Percentiles rank a stretch among this genome's conserved stretches.
Conservation (phyloP, 495 filamentous ascomycete species). For the Penicillium crystallinum region DNA sequence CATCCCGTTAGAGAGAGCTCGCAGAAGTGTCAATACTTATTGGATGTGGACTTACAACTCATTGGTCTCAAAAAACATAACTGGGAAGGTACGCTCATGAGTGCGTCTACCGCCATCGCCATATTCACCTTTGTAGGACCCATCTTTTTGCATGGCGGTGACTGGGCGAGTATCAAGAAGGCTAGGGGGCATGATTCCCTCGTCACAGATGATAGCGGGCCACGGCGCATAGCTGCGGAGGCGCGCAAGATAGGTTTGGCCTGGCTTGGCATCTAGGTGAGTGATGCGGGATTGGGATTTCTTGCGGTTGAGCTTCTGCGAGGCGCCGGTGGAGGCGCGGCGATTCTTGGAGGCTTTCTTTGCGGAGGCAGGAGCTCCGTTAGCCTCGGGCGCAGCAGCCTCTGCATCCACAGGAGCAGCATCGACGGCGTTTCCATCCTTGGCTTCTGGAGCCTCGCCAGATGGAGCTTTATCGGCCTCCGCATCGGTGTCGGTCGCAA, state of each 20-base stretch:
- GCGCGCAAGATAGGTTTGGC: conserved; percentile 78
- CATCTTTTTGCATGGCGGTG: conserved; percentile 71
- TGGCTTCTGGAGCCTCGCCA: conserved; percentile 29
- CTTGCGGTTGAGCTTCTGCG: conserved; percentile 78
- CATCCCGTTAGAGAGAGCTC: conserved; percentile 2
- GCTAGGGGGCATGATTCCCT: conserved; percentile 76
- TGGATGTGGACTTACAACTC: conserved; percentile 71
- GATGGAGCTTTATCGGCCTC: conserved; percentile 22
- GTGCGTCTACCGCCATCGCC: conserved; percentile 76
- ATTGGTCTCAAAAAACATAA: conserved; percentile 91
- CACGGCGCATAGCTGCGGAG: conserved; percentile 87
- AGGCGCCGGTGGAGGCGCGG: conserved; percentile 63
- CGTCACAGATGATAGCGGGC: conserved; percentile 86
- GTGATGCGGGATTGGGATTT: conserved; percentile 65
- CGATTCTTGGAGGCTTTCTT: conserved; percentile 49
- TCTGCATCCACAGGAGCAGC: conserved; percentile 25
- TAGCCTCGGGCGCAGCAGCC: conserved; percentile 28
- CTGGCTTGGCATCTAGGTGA: conserved; percentile 74
- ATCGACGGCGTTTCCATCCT: conserved; percentile 24
- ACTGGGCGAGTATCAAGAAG: conserved; percentile 71
- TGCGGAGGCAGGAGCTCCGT: conserved; percentile 43
- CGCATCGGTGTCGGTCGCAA: conserved; percentile 22
- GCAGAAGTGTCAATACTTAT: neutral
- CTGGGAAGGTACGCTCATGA: conserved; percentile 77
- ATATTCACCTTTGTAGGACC: conserved; percentile 77